Evolutionary conservation across 768 basidiomycete genomes (phyloP).

Genomic region (Leccinum arenicola): DNA sequence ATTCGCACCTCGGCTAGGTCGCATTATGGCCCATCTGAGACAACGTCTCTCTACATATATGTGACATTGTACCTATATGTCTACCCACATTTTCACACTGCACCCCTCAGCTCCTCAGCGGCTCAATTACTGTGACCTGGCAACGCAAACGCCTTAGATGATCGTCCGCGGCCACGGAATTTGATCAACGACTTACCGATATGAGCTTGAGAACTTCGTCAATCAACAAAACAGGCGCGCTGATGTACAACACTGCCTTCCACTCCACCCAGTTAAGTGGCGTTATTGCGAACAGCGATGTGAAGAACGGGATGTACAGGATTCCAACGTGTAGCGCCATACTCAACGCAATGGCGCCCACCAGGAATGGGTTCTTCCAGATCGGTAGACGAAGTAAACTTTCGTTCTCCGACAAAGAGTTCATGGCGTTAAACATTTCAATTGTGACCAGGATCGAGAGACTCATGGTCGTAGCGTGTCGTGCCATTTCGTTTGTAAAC

Average conservation of each 20-base stretch:
- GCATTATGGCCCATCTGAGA: not conserved
- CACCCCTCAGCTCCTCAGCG: constrained; percentile 46
- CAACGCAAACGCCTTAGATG: not conserved
- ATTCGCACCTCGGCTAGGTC: not conserved
- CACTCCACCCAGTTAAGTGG: constrained; percentile 95
- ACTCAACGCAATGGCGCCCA: constrained; percentile 83
- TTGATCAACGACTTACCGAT: constrained; percentile 47
- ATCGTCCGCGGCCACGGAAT: not conserved
- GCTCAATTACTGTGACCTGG: constrained; percentile 57
- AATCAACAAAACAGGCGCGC: constrained; percentile 82
- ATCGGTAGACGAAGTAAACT: constrained; percentile 83
- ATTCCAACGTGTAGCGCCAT: constrained; percentile 95
- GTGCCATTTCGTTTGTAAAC: constrained; percentile 87
- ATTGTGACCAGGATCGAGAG: constrained; percentile 94
- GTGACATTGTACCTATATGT: not conserved
- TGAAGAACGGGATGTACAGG: constrained; percentile 96
- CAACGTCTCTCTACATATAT: not conserved
- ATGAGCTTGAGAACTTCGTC: constrained; percentile 90
- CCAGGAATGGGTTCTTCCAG: constrained; percentile 94
- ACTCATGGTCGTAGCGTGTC: constrained; percentile 91
- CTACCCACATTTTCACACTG: not conserved
- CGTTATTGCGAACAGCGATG: constrained; percentile 84
- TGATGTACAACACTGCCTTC: constrained; percentile 87
- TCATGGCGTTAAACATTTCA: constrained; percentile 98
- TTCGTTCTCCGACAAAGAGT: constrained; percentile 97